These are phyloP conservation scores for Brassica juncea DNA, from an alignment of 345 rosid species.

Conservation along the genomic window DNA sequence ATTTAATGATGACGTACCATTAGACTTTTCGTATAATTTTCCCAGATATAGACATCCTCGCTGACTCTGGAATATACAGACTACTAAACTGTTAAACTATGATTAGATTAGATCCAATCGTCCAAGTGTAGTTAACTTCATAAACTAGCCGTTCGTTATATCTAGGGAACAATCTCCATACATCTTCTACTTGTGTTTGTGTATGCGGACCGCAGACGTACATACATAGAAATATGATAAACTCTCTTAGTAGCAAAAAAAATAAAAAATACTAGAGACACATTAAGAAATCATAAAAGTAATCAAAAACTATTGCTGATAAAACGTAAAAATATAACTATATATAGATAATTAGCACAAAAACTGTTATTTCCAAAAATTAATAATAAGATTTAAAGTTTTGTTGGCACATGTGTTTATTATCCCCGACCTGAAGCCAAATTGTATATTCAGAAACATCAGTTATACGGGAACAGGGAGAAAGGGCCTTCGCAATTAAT, in stretches of 20 bases:
- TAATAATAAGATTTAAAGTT: no score
- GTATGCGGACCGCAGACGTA: no score
- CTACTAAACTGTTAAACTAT: neutral
- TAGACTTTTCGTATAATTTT: conserved; percentile 26
- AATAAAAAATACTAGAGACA: neutral
- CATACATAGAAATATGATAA: no score
- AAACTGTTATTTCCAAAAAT: no score
- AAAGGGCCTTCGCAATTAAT: neutral
- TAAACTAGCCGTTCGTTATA: neutral
- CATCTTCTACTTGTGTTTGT: neutral
- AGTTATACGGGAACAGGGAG: no score
- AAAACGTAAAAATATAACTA: neutral
- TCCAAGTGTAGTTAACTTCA: neutral
- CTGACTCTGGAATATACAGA: conserved; percentile 20
- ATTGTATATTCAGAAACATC: no score
- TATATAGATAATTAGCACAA: no score
- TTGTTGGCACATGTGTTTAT: no score
- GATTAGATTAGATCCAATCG: neutral
- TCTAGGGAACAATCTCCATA: neutral
- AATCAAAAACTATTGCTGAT: neutral
- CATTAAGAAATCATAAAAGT: neutral
- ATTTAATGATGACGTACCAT: conserved; percentile 34
- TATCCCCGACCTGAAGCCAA: no score
- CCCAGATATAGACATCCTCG: conserved; percentile 35
- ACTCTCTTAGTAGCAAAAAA: neutral